phyloP scores from a whole-genome alignment of 495 filamentous ascomycete genomes.

The Friedmanniomyces simplex region DNA sequence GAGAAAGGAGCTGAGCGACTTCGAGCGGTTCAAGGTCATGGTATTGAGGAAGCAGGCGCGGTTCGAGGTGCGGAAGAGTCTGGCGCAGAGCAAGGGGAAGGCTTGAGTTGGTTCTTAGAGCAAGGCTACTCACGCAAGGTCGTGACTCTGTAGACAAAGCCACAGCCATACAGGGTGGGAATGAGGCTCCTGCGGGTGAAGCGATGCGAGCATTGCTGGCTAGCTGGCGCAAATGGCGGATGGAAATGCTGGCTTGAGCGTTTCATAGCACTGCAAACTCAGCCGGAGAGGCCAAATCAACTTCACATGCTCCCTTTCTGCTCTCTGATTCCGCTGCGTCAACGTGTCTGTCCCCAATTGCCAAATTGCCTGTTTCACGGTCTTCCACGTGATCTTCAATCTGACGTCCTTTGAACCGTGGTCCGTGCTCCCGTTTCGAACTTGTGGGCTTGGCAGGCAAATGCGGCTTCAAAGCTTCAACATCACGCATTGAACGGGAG shows the following conservation, averaged over 20 bases:
- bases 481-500: neutral
- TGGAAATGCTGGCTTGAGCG: slow-evolving; percentile 4
- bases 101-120: neutral
- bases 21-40: slow-evolving; percentile 99
- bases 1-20: slow-evolving; percentile 86
- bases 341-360: neutral
- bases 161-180: no score
- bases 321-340: no score
- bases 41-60: slow-evolving; percentile 93
- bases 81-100: slow-evolving; percentile 61
- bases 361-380: no score
- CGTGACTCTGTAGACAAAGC: neutral
- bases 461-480: neutral
- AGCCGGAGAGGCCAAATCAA: neutral
- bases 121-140: neutral
- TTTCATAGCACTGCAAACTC: slow-evolving; percentile 1
- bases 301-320: neutral
- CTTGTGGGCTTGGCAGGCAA: neutral
- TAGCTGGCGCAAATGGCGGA: slow-evolving; percentile 10
- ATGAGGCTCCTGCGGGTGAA: neutral
- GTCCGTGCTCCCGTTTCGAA: neutral
- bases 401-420: neutral
- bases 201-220: neutral
- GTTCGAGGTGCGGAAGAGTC: slow-evolving; percentile 90
- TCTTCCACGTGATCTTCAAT: neutral